Evolutionary conservation across 192 early-diverging fungal species (phyloP).

Genomic region (Coemansia sp.): DNA sequence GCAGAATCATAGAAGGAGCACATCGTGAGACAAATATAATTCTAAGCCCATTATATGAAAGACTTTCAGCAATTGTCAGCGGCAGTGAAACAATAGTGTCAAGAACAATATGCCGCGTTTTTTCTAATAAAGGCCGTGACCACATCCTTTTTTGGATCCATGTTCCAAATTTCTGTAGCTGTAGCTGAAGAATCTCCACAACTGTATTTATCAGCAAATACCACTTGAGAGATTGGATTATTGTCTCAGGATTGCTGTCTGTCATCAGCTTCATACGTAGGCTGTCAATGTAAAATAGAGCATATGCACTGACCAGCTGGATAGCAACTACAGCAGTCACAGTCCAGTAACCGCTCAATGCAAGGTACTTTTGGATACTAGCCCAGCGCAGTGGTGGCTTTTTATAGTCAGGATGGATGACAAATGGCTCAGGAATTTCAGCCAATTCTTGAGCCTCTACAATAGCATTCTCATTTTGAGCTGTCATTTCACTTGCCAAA

Average conservation of each 20-base stretch:
- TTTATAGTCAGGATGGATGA: slow-evolving; percentile 3
- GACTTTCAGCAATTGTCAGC: slow-evolving; percentile 11
- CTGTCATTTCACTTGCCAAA: neutral
- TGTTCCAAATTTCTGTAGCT: neutral
- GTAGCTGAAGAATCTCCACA: slow-evolving; percentile 3
- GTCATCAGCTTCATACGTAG: slow-evolving; percentile 26
- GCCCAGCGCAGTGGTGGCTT: slow-evolving; percentile 2
- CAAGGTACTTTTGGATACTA: slow-evolving; percentile 1
- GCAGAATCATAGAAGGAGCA: neutral
- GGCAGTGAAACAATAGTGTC: slow-evolving; percentile 9
- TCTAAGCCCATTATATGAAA: neutral
- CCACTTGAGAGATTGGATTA: slow-evolving; percentile 17
- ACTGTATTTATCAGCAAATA: slow-evolving; percentile 26
- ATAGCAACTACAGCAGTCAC: slow-evolving; percentile 8
- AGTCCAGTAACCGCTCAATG: slow-evolving; percentile 19
- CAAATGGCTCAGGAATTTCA: neutral
- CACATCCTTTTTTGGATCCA: slow-evolving; percentile 13
- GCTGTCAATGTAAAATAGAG: slow-evolving; percentile 16
- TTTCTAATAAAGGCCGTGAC: slow-evolving; percentile 1
- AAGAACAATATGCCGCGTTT: slow-evolving; percentile 1
- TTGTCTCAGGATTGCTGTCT: slow-evolving; percentile 26
- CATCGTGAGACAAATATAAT: neutral
- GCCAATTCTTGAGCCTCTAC: neutral
- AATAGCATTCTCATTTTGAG: neutral
- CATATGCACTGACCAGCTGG: slow-evolving; percentile 13